Conservation (phyloP, 768 basidiomycete genomes). For the Boletus vermiculosoides region DNA sequence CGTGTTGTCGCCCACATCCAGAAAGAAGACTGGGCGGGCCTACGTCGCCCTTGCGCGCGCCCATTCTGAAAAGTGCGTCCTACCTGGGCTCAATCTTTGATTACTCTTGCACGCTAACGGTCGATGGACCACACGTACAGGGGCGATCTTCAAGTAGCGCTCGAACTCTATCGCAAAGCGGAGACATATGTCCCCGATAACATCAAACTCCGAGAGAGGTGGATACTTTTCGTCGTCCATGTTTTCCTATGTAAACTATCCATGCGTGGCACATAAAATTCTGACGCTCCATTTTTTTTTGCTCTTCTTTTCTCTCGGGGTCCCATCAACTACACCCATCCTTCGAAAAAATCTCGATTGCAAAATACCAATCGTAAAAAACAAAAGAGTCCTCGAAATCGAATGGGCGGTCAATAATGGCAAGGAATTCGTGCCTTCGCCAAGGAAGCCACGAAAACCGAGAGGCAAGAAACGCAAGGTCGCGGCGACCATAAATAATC, state of each 20-base stretch:
- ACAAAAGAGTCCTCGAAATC: conserved; percentile 71
- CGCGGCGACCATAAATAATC: conserved; percentile 13
- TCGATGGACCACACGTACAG: conserved; percentile 33
- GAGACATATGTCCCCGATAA: conserved; percentile 85
- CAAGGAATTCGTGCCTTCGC: conserved; percentile 56
- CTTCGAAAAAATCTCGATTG: too few relatives aligned
- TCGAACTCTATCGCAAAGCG: conserved; percentile 81
- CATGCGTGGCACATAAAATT: conserved; percentile 31
- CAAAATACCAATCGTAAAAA: too few relatives aligned
- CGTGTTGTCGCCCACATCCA: conserved; percentile 67
- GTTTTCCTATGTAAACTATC: conserved; percentile 61
- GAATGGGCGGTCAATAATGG: conserved; percentile 73
- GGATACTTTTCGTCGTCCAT: conserved; percentile 67
- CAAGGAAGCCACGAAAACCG: conserved; percentile 40
- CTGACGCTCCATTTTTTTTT: conserved; percentile 42
- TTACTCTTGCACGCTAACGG: not conserved
- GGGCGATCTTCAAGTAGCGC: conserved; percentile 76
- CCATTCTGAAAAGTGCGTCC: conserved; percentile 72
- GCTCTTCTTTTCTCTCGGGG: conserved; percentile 4
- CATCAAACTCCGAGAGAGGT: conserved; percentile 84
- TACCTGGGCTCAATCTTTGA: not conserved
- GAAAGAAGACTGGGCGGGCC: conserved; percentile 79
- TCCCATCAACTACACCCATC: not conserved
- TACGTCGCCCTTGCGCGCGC: conserved; percentile 82
- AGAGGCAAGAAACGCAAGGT: conserved; percentile 36